Base-by-base conservation (phyloP, 805 yeast genomes). In the Kluyveromyces aestuarii region DNA sequence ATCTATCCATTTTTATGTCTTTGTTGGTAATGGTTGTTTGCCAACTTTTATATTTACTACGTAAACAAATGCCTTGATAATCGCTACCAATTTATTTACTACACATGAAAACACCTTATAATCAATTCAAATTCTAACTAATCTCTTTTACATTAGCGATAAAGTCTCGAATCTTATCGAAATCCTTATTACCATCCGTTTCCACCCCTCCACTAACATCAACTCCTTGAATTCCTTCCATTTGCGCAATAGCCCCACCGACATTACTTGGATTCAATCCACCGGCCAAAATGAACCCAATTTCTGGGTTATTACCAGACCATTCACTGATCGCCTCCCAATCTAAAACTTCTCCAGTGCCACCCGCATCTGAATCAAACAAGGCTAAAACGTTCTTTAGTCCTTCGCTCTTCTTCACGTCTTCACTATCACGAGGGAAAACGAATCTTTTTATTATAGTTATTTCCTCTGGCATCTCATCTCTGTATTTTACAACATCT, bases 201-300 rank as follows among this genome's bases (percentile, higher is more conserved):
- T 93, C 99, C 1, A 90, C 96, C 1, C 99, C 99, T 9, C 96
- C 89, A 59, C 96, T 84, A 7, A 93, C 98, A 67, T 91, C 99
- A 25, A 86, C 91, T 4, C 97, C 98, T 37, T 81, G 61, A n/a
- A 86, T 80, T 21, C 93, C 91, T 11, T 53, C 49, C 25, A 64
- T 44, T 21, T 10, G n/a, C 39, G 25, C 8, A 11, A 76, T 63
- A 0, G 95, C 95, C 1, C 63, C 61, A 0, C 50, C 49, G 6
- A 93, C 87, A 57, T 90, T 93, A 1, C 74, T 80, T 0, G 93
- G 87, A 0, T 74, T 82, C 49, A 93, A 72, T 0, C 99, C 99
- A 6, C 99, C 99, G 0, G 98, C 98, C 27, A 93, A 70, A 0
- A 93, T 59, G 57, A 75, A 87, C 10, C 62, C 66, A 6, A 65